Evolutionary conservation across 1,284 basidiomycete species (phyloP).

Genomic region (Sanghuangporus sanghuang): DNA sequence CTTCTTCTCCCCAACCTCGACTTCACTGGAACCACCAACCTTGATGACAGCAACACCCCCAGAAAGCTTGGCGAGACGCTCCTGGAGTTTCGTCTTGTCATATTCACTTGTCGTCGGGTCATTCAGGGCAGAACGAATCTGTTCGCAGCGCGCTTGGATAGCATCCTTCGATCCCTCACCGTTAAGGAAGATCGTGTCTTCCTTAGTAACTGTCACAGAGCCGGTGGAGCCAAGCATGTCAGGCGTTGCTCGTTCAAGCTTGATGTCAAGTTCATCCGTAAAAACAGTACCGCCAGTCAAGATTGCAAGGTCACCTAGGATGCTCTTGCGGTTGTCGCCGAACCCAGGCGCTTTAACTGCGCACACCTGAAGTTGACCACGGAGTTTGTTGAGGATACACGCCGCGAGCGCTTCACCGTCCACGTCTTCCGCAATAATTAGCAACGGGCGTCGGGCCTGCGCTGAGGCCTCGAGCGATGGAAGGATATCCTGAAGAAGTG

Average conservation of each 20-base stretch:
- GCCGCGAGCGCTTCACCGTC: constrained; percentile 98
- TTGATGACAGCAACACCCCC: constrained; percentile 99
- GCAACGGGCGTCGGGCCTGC: constrained; percentile 84
- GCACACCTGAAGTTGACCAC: constrained; percentile 89
- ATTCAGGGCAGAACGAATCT: constrained; percentile 82
- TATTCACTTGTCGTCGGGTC: constrained; percentile 90
- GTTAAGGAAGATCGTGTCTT: constrained; percentile 96
- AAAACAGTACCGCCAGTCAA: constrained; percentile 97
- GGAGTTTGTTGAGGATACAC: constrained; percentile 98
- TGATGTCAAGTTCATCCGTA: constrained; percentile 97
- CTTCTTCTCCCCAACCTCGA: constrained; percentile 99
- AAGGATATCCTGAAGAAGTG: constrained; percentile 90
- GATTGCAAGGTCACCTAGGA: constrained; percentile 95
- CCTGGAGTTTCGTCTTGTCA: constrained; percentile 94
- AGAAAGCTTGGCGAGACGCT: constrained; percentile 92
- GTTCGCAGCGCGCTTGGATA: constrained; percentile 89
- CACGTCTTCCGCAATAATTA: constrained; percentile 97
- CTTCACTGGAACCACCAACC: constrained; percentile 91
- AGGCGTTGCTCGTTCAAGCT: constrained; percentile 87
- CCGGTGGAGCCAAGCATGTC: constrained; percentile 93
- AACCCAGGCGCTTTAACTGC: constrained; percentile 98
- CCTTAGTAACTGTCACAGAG: constrained; percentile 94
- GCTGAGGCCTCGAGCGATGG: constrained; percentile 92
- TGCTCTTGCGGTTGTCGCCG: constrained; percentile 98
- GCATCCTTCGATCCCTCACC: constrained; percentile 85